Evolutionary conservation across 2,329 filamentous ascomycete species (phyloP).

Genomic region (Daldinia eschscholtzii): DNA sequence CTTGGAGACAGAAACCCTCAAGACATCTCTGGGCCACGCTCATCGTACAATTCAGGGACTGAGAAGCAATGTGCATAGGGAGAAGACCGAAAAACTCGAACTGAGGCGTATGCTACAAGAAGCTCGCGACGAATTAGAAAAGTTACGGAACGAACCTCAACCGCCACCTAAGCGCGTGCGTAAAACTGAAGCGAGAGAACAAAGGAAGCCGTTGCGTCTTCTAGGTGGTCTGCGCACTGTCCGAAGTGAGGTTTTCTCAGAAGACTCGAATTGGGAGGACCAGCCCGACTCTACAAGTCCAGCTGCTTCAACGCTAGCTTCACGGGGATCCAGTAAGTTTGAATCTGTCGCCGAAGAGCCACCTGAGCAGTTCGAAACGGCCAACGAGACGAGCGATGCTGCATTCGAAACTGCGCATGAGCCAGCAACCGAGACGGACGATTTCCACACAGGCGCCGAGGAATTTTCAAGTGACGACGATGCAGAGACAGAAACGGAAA

Average conservation of each 20-base stretch:
- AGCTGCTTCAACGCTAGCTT: conserved; percentile 50
- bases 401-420: conserved; percentile 81
- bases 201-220: conserved; percentile 83
- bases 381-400: conserved; percentile 78
- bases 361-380: conserved; percentile 82
- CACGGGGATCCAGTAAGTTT: conserved; percentile 49
- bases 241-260: conserved; percentile 81
- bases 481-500: conserved; percentile 84
- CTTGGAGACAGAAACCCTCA: conserved; percentile 95
- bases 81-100: conserved; percentile 98
- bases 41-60: conserved; percentile 97
- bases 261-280: conserved; percentile 93
- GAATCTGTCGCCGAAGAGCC: conserved; percentile 58
- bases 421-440: conserved; percentile 87
- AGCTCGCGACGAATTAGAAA: conserved; percentile 88
- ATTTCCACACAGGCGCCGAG: conserved; percentile 94
- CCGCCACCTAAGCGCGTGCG: conserved; percentile 70
- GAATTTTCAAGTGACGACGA: conserved; percentile 77
- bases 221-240: conserved; percentile 81
- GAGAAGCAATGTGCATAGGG: conserved; percentile 93
- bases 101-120: conserved; percentile 95
- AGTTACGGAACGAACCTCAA: conserved; percentile 69
- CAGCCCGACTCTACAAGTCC: conserved; percentile 71
- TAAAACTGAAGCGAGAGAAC: conserved; percentile 73
- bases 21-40: conserved; percentile 92